These are phyloP conservation scores for Aspergillus sp. DNA, from an alignment of 2,329 filamentous ascomycete species.

Conservation along the genomic window DNA sequence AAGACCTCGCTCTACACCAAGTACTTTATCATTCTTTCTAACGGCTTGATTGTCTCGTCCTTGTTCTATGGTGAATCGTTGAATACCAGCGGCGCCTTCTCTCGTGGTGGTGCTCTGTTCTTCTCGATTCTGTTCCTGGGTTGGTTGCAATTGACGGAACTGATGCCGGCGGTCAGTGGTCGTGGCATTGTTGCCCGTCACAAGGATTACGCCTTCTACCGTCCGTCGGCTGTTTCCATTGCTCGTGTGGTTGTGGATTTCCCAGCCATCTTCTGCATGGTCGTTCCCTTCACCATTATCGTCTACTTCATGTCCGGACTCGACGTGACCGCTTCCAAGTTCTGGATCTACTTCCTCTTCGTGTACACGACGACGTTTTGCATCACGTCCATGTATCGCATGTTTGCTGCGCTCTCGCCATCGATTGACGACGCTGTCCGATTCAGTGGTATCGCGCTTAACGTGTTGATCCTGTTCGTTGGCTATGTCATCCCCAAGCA, in stretches of 20 bases:
- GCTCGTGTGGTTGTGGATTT: conserved; percentile 66
- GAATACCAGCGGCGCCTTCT: conserved; percentile 64
- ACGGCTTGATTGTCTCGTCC: conserved; percentile 73
- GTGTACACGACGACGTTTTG: conserved; percentile 64
- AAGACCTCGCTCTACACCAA: conserved; percentile 75
- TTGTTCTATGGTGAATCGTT: conserved; percentile 71
- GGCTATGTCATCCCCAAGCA: conserved; percentile 70
- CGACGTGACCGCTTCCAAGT: conserved; percentile 61
- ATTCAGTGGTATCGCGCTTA: conserved; percentile 62
- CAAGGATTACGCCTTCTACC: conserved; percentile 68
- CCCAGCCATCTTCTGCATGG: conserved; percentile 60
- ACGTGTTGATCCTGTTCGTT: conserved; percentile 64
- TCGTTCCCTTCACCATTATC: conserved; percentile 62
- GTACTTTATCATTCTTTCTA: conserved; percentile 74
- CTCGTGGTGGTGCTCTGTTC: conserved; percentile 64
- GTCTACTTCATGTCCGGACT: conserved; percentile 67
- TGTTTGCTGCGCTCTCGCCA: conserved; percentile 65
- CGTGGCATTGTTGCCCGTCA: conserved; percentile 69
- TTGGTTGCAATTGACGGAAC: conserved; percentile 74
- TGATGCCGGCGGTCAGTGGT: conserved; percentile 75
- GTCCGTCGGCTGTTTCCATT: conserved; percentile 65
- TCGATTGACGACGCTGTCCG: conserved; percentile 68
- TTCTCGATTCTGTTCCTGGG: conserved; percentile 68
- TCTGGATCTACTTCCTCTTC: conserved; percentile 67
- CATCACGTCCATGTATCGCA: conserved; percentile 65